phyloP scores from a whole-genome alignment of 768 basidiomycete species.

The Suillus ampliporus region DNA sequence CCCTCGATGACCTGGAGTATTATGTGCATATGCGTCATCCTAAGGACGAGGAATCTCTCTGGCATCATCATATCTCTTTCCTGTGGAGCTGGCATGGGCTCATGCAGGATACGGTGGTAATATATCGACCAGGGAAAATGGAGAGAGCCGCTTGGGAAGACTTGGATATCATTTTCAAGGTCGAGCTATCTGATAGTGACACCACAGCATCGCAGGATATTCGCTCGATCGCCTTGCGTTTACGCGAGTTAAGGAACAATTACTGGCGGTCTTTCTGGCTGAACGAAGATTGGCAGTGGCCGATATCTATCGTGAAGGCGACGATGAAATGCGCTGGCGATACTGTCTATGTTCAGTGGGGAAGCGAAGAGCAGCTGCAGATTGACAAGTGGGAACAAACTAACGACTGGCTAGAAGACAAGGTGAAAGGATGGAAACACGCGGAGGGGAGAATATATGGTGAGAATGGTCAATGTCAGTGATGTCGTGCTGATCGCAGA shows the following conservation, averaged over 20 bases:
- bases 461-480: background rate
- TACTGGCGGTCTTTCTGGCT: conserved; percentile 8
- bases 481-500: background rate
- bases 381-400: background rate
- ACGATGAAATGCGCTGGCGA: background rate
- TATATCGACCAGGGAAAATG: conserved; percentile 2
- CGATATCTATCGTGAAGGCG: conserved; percentile 3
- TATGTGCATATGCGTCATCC: conserved; percentile 1
- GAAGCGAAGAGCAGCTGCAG: background rate
- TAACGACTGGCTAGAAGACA: background rate
- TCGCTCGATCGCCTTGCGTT: background rate
- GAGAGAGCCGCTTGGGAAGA: background rate
- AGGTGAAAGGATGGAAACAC: background rate
- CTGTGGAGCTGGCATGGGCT: background rate
- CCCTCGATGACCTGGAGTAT: background rate
- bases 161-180: background rate
- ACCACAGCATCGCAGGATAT: background rate
- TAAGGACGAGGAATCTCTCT: background rate
- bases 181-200: background rate
- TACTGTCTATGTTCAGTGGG: background rate
- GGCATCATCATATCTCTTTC: background rate
- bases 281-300: conserved; percentile 2
- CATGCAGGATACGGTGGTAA: background rate
- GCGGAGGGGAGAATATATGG: conserved; percentile 3
- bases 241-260: background rate